Evolutionary conservation across 139 green algal species (phyloP).

Genomic region (Coelastrella sp.): DNA sequence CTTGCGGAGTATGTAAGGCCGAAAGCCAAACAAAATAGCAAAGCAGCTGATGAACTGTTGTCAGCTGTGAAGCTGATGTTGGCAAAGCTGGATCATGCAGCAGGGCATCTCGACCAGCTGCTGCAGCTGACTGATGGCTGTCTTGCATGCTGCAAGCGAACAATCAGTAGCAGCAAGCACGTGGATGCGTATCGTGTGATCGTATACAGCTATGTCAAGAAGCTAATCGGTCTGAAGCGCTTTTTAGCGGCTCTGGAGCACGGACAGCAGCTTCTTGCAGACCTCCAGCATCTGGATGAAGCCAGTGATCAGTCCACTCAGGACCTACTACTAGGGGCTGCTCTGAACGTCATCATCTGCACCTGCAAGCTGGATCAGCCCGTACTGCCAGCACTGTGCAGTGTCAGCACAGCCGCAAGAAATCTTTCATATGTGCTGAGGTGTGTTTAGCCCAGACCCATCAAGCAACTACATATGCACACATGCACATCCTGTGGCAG

Average conservation of each 20-base stretch:
- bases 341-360: slow-evolving; percentile 39
- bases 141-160: neutral
- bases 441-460: no score
- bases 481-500: no score
- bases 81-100: neutral
- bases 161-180: neutral
- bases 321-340: slow-evolving; percentile 25
- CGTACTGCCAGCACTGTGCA: neutral
- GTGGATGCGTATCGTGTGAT: slow-evolving; percentile 44
- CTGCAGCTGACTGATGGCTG: slow-evolving; percentile 19
- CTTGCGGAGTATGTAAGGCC: neutral
- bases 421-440: neutral
- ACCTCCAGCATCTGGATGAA: neutral
- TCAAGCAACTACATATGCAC: no score
- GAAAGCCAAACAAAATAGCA: no score
- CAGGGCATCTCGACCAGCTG: neutral
- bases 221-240: slow-evolving; percentile 35
- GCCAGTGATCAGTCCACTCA: neutral
- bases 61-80: neutral
- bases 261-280: slow-evolving; percentile 39
- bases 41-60: neutral
- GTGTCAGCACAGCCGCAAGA: slow-evolving; percentile 4
- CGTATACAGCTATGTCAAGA: slow-evolving; percentile 56
- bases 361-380: slow-evolving; percentile 6
- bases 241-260: slow-evolving; percentile 47